Percentiles rank a stretch among this genome's conserved stretches.
These are phyloP conservation scores for Plenodomus tracheiphilus DNA, from an alignment of 2,329 filamentous ascomycete genomes.

Conservation along the genomic window DNA sequence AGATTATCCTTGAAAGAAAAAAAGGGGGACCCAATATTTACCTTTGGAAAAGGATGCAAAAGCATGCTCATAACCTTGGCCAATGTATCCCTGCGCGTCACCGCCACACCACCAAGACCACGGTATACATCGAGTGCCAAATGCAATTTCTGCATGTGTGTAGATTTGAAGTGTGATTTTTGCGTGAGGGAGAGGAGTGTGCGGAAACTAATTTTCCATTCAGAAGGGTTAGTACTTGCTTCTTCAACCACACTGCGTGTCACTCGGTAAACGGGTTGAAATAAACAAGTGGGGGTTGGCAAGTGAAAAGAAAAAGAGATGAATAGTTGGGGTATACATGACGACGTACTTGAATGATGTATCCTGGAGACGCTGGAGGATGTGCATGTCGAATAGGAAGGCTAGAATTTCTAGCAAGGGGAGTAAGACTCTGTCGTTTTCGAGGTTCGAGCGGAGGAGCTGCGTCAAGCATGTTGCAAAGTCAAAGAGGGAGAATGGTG, in stretches of 20 bases:
- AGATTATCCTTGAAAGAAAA: background rate
- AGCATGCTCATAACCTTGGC: constrained; percentile 74
- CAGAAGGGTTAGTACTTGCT: too few relatives aligned
- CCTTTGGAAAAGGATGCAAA: constrained; percentile 78
- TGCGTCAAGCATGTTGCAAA: constrained; percentile 30
- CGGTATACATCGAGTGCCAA: constrained; percentile 81
- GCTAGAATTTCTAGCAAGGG: constrained; percentile 76
- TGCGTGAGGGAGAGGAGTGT: constrained; percentile 71
- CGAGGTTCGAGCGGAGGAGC: constrained; percentile 35
- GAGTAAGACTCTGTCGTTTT: constrained; percentile 70
- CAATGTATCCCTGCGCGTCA: constrained; percentile 59
- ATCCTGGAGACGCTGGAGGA: constrained; percentile 45
- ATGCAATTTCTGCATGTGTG: constrained; percentile 79
- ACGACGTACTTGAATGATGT: constrained; percentile 58
- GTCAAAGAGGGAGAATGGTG: constrained; percentile 27
- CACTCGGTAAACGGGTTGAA: too few relatives aligned
- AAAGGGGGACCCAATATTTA: constrained; percentile 45
- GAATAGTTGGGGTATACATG: background rate
- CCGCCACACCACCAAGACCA: constrained; percentile 61
- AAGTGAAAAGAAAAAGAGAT: background rate
- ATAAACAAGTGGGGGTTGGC: background rate
- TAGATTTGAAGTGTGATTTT: constrained; percentile 79
- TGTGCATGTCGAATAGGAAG: constrained; percentile 63
- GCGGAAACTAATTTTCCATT: constrained; percentile 49
- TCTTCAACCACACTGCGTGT: too few relatives aligned